phyloP scores from a whole-genome alignment of 768 basidiomycete genomes.

The Neoboletus brunneissimus region DNA sequence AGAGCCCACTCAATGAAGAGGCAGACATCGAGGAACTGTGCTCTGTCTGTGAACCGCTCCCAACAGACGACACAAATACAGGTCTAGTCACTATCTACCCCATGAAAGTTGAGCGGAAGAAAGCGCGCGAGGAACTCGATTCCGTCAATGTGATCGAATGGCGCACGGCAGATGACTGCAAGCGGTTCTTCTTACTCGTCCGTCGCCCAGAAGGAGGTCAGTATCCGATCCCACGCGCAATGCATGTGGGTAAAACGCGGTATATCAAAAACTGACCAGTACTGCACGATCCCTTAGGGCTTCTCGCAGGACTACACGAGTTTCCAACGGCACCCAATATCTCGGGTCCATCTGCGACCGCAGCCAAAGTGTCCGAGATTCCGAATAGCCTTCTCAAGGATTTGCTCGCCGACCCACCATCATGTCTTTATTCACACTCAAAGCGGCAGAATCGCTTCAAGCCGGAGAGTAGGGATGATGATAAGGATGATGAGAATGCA shows the following conservation, averaged over 20 bases:
- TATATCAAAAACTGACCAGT: conserved; percentile 1
- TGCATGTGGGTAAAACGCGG: neutral
- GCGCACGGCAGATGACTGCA: conserved; percentile 37
- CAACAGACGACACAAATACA: conserved; percentile 18
- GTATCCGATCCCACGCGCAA: conserved; percentile 8
- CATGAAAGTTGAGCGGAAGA: conserved; percentile 82
- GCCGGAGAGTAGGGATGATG: neutral
- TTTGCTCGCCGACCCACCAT: conserved; percentile 37
- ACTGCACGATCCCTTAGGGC: conserved; percentile 47
- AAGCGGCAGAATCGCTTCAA: neutral
- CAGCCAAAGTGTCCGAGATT: conserved; percentile 32
- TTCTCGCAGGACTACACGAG: conserved; percentile 87
- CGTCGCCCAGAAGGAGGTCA: conserved; percentile 82
- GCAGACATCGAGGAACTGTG: conserved; percentile 80
- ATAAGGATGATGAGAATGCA: neutral
- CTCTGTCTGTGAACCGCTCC: conserved; percentile 59
- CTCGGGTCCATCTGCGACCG: conserved; percentile 37
- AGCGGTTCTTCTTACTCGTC: conserved; percentile 71
- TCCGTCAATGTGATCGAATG: conserved; percentile 87
- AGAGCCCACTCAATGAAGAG: conserved; percentile 12
- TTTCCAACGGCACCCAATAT: conserved; percentile 71
- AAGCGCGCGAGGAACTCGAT: conserved; percentile 79
- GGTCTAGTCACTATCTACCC: conserved; percentile 72
- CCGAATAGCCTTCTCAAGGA: conserved; percentile 38
- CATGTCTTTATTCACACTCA: conserved; percentile 4